Conservation (phyloP, 352 stramenopile species). For the Phytophthora aleatoria region DNA sequence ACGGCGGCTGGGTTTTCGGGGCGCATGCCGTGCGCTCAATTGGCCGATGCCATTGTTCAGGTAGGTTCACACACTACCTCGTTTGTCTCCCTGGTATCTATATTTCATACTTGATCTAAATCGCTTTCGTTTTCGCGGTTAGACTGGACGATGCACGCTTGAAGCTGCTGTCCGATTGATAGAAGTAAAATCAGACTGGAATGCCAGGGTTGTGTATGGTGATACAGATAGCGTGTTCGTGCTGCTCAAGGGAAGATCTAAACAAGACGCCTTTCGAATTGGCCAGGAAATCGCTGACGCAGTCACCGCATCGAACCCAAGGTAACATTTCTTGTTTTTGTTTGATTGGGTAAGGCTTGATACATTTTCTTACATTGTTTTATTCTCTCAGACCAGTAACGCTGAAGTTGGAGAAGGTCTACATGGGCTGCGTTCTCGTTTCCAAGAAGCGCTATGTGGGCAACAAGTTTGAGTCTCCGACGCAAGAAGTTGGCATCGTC, state of each 20-base stretch:
- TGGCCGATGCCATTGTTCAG: conserved; percentile 99
- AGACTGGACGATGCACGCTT: conserved; percentile 91
- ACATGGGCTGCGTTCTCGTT: conserved; percentile 91
- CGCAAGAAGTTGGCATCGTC: conserved; percentile 56
- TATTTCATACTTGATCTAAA: background rate
- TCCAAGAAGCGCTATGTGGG: conserved; percentile 97
- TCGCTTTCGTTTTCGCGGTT: conserved; percentile 9
- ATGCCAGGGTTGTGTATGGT: conserved; percentile 94
- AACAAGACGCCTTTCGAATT: conserved; percentile 95
- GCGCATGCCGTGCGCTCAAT: conserved; percentile 94
- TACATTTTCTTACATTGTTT: background rate
- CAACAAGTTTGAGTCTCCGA: conserved; percentile 78
- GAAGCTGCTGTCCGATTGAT: conserved; percentile 94
- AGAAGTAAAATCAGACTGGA: conserved; percentile 81
- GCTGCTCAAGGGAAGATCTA: conserved; percentile 92
- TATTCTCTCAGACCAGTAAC: conserved; percentile 59
- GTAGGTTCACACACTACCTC: conserved; percentile 31
- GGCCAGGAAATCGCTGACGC: conserved; percentile 90
- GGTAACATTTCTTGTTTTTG: conserved; percentile 25
- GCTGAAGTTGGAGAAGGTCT: conserved; percentile 92
- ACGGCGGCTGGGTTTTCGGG: conserved; percentile 98
- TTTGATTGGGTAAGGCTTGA: background rate
- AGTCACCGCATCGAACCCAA: conserved; percentile 88
- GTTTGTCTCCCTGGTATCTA: background rate
- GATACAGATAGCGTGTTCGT: conserved; percentile 99